phyloP scores from a whole-genome alignment of 2,329 filamentous ascomycete species.

The Ophiostoma novo-ulmi region DNA sequence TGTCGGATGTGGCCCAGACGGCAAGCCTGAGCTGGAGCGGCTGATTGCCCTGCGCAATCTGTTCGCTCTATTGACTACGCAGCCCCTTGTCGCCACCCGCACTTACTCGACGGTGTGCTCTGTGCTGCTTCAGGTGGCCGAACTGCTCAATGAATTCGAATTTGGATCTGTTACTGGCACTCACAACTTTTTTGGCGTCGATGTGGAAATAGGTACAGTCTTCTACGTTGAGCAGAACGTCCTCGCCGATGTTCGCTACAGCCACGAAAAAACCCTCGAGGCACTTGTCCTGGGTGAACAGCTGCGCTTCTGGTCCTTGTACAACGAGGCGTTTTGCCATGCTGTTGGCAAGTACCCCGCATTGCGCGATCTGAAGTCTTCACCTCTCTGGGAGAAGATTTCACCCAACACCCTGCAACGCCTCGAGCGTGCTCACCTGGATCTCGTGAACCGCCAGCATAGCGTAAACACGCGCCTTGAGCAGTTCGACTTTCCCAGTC shows the following conservation, averaged over 20 bases:
- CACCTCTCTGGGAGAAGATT: slow-evolving; percentile 65
- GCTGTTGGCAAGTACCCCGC: slow-evolving; percentile 80
- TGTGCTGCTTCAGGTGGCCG: slow-evolving; percentile 51
- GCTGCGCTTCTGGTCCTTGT: slow-evolving; percentile 75
- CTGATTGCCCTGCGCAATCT: slow-evolving; percentile 58
- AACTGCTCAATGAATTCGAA: slow-evolving; percentile 52
- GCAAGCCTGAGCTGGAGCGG: slow-evolving; percentile 46
- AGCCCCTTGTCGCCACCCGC: slow-evolving; percentile 57
- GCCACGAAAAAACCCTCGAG: slow-evolving; percentile 83
- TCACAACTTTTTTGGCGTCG: slow-evolving; percentile 55
- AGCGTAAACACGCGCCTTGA: slow-evolving; percentile 69
- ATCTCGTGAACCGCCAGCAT: slow-evolving; percentile 67
- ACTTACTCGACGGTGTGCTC: slow-evolving; percentile 48
- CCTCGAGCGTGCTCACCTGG: slow-evolving; percentile 76
- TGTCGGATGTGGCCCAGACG: slow-evolving; percentile 33
- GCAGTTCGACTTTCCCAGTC: slow-evolving; percentile 83
- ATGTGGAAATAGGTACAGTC: slow-evolving; percentile 60
- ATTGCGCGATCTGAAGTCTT: slow-evolving; percentile 56
- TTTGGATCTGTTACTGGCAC: slow-evolving; percentile 55
- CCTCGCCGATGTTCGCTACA: slow-evolving; percentile 73
- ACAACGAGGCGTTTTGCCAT: slow-evolving; percentile 88
- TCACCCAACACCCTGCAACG: slow-evolving; percentile 67
- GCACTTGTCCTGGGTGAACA: slow-evolving; percentile 82
- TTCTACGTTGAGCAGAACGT: slow-evolving; percentile 72
- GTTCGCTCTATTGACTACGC: slow-evolving; percentile 60